Base-by-base conservation (phyloP, 768 basidiomycete genomes). In the Trametes elegans region DNA sequence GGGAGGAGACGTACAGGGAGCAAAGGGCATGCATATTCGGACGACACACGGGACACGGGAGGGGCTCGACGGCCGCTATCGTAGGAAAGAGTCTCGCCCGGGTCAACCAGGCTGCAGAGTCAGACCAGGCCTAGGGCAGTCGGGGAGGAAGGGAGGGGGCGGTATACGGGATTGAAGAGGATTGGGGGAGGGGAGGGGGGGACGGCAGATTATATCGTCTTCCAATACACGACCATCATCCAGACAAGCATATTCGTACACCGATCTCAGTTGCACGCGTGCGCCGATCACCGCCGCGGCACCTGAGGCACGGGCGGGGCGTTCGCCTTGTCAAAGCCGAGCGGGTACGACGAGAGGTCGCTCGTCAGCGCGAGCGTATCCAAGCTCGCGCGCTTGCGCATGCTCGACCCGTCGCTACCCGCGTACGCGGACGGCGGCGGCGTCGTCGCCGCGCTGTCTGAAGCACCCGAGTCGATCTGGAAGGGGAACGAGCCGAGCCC, bases 401-500 rank as follows among this genome's bases (percentile, higher is more conserved):
- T 71, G 55, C 72, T 70, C 60, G 72, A 66, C 34, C 77, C 66
- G 28, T 57, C 61, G 38, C 62, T 56, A 26, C 60, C 56, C 21
- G 45, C 23, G 24, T 43, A 54, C 51, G 72, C 62, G 31, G 75
- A 66, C 27, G 76, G 72, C 19, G 66, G 49, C 2, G 64, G 64
- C 18, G 39, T 41, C 21, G 64, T 61, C 8, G 68, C 32, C 27
- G 63, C 57, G 5, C 66, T 52, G 32, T 80, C 80, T 16, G 66
- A 58, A 31, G 67, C 68, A 51, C 84, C 83, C 28, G 83, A 76
- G 60, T 90, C 88, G 64, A 93, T 89, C 57, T 91, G 88, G 81
- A 93, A 93, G 34, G 90, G 85, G 78, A 90, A 93, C 23, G 86
- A 87, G 16, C 86, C 87, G 35, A 93, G 74, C n/a, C 89, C 90